Base-by-base conservation (phyloP, 2,329 filamentous ascomycete genomes). In the Teratosphaeria nubilosa region DNA sequence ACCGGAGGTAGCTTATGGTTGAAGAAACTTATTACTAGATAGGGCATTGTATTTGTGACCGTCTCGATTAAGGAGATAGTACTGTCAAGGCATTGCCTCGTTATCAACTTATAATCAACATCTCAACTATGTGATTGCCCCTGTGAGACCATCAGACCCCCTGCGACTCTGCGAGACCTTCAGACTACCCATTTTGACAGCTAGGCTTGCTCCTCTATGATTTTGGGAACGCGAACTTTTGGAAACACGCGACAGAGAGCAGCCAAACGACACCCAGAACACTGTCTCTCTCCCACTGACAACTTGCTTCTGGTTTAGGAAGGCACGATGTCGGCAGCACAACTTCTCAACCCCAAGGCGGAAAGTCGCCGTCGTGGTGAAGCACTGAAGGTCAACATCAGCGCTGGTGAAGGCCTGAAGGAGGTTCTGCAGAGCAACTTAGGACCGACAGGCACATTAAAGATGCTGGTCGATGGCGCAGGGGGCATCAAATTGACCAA, bases 301-400 rank as follows among this genome's bases (percentile, higher is more conserved):
- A 53, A 53, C 20, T 11, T 27, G 51, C 25, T 5, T 1, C 22
- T 30, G 24, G 24, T 22, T 16, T 34, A 53, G 51, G 5, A 53
- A 22, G n/a, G 31, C 25, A 55, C 30, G n/a, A 97, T 97, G 94
- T 97, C 91, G 78, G 94, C 94, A 68, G 91, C 94, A 72, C 92
- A 97, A 80, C 86, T 99, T 71, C 87, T 99, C 66, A 99, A 99
- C 77, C 94, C 94, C 62, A 99, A 99, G 82, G 94, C 94, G 71
- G 94, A 99, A 80, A 96, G 91, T 69, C 86, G 94, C 78, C 91
- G 94, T 81, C 86, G 94, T 81, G 94, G 90, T 76, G 94, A 99
- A 85, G 94, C 94, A 41, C 53, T 55, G 14, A 34, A 45, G 37
- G 53, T 55, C 76, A 99, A 99, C 81, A 97, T 99, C 78, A 90